Percentiles rank a stretch among this genome's conserved stretches.
Evolutionary conservation across 768 basidiomycete species (phyloP).

Genomic region (Podaxis sp.): DNA sequence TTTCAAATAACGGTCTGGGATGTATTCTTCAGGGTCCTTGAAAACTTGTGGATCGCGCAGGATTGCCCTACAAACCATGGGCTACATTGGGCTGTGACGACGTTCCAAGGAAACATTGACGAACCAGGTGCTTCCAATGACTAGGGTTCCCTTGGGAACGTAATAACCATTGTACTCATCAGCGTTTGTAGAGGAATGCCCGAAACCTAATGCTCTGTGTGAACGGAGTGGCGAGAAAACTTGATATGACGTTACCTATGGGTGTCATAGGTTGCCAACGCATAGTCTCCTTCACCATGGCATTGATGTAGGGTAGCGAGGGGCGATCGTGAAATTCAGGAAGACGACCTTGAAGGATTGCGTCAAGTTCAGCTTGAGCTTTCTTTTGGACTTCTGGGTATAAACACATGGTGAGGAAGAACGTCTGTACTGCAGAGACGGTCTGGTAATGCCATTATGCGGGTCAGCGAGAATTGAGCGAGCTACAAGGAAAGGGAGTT

Average conservation of each 20-base stretch:
- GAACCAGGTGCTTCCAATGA: constrained; percentile 25
- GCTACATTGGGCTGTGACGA: not conserved
- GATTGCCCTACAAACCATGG: constrained; percentile 17
- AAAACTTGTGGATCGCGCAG: constrained; percentile 31
- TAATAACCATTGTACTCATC: constrained; percentile 36
- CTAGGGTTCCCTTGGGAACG: constrained; percentile 31
- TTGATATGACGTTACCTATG: constrained; percentile 18
- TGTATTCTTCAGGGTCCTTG: constrained; percentile 32
- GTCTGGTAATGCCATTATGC: constrained; percentile 22
- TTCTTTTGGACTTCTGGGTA: constrained; percentile 25
- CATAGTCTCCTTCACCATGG: constrained; percentile 25
- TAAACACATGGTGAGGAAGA: constrained; percentile 32
- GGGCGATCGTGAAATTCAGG: constrained; percentile 26
- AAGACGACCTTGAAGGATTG: constrained; percentile 24
- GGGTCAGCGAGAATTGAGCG: not conserved
- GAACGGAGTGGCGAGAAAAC: constrained; percentile 21
- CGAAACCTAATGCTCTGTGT: constrained; percentile 22
- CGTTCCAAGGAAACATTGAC: not conserved
- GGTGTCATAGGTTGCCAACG: constrained; percentile 23
- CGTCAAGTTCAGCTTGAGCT: constrained; percentile 32
- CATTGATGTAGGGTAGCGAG: constrained; percentile 27
- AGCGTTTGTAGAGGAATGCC: constrained; percentile 22
- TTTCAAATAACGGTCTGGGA: constrained; percentile 29
- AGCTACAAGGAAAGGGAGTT: constrained; percentile 5
- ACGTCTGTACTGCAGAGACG: constrained; percentile 30